phyloP scores from a whole-genome alignment of 1,284 basidiomycete species.

The Meira miltonrushii region DNA sequence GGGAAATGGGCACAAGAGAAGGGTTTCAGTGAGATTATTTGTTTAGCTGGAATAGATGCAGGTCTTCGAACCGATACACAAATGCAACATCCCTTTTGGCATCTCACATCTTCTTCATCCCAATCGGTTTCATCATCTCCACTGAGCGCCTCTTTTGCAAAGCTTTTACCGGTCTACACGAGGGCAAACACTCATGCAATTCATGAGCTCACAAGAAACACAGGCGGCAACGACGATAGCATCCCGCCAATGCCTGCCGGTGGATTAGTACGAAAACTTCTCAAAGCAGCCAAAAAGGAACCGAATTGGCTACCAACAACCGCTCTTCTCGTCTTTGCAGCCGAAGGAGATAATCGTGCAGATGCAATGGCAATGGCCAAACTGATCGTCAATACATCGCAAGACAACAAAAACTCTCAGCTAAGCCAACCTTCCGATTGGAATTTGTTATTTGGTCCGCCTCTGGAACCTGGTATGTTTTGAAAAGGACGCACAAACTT shows the following conservation, averaged over 20 bases:
- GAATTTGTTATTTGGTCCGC: constrained; percentile 1
- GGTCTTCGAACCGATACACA: constrained; percentile 4
- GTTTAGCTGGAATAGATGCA: constrained; percentile 1
- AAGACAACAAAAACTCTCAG: not conserved
- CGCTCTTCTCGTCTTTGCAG: not conserved
- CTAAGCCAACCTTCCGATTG: not conserved
- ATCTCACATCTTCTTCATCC: too few species aligned
- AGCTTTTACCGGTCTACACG: too few species aligned
- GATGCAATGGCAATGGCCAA: constrained; percentile 8
- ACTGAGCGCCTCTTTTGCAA: too few species aligned
- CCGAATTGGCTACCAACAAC: not conserved
- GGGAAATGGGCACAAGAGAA: not conserved
- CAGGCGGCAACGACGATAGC: not conserved
- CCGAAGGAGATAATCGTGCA: constrained; percentile 9
- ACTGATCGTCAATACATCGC: not conserved
- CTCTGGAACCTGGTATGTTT: not conserved
- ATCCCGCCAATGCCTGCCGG: constrained; percentile 2
- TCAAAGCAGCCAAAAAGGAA: not conserved
- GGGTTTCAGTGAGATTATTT: not conserved
- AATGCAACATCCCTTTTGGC: not conserved
- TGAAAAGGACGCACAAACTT: not conserved
- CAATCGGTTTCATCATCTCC: too few species aligned
- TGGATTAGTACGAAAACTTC: not conserved
- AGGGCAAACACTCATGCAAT: too few species aligned
- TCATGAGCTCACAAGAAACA: too few species aligned